phyloP scores from a whole-genome alignment of 2,329 filamentous ascomycete genomes.

The Colletotrichum limetticola region DNA sequence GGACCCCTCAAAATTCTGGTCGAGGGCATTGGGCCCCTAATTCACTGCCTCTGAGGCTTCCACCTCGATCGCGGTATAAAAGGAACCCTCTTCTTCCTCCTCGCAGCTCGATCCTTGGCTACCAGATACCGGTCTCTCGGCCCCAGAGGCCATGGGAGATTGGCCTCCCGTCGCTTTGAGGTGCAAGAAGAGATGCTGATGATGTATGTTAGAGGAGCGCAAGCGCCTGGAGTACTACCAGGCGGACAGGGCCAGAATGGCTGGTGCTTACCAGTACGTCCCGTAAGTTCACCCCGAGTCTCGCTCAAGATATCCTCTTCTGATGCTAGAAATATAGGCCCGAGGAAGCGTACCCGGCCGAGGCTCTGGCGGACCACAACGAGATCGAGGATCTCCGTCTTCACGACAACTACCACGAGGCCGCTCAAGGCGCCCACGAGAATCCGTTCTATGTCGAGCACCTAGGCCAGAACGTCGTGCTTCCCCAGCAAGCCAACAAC shows the following conservation, averaged over 20 bases:
- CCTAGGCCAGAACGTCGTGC: no score
- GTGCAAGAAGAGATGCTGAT: neutral
- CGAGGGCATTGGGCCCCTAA: neutral
- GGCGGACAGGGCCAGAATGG: neutral
- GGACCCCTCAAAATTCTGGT: neutral
- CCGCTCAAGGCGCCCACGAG: no score
- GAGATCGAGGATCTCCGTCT: no score
- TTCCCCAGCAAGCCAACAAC: no score
- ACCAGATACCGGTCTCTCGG: no score
- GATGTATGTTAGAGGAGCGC: neutral
- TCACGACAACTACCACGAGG: no score
- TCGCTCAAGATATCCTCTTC: neutral
- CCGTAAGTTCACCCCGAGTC: neutral
- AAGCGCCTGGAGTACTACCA: neutral
- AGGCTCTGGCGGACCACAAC: no score
- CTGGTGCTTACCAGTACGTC: neutral
- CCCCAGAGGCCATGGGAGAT: neutral
- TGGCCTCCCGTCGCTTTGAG: fast-evolving
- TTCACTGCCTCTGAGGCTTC: neutral
- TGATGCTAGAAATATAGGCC: neutral
- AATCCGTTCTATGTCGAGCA: no score
- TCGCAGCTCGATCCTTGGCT: neutral
- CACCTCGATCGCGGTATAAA: no score
- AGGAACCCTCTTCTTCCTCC: neutral
- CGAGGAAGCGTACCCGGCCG: neutral